Conservation (phyloP, 495 filamentous ascomycete genomes). For the Daldinia concentrica region DNA sequence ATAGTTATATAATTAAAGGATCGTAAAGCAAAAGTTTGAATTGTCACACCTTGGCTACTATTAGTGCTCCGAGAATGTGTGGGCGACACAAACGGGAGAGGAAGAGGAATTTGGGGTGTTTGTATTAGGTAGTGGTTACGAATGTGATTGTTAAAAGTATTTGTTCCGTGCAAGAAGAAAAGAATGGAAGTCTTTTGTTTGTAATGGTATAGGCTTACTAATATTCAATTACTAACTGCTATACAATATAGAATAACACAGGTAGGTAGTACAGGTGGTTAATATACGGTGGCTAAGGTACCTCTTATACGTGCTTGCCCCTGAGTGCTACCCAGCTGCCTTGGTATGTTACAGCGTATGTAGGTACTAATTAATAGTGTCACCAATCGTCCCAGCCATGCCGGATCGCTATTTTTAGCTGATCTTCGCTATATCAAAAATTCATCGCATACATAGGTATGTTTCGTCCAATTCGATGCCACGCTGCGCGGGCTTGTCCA, state of each 20-base stretch:
- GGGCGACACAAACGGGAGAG: neutral
- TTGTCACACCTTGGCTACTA: neutral
- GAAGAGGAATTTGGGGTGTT: neutral
- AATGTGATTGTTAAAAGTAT: neutral
- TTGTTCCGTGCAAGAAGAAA: neutral
- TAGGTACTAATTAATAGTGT: neutral
- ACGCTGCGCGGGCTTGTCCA: neutral
- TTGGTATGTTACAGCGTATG: neutral
- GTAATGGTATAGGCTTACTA: neutral
- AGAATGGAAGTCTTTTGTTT: neutral
- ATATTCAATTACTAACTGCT: neutral
- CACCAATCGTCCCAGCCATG: no score
- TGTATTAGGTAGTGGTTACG: neutral
- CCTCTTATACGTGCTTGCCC: neutral
- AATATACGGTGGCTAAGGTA: no score
- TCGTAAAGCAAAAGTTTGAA: neutral
- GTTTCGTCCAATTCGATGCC: neutral
- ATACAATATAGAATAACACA: no score
- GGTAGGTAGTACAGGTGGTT: no score
- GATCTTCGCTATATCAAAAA: no score
- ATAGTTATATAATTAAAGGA: no score
- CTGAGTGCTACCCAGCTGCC: neutral
- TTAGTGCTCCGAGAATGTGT: no score
- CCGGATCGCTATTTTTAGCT: conserved; percentile 5
- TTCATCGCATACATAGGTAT: no score